A percentile compares a stretch with the other conserved stretches of the same genome.
phyloP scores from a whole-genome alignment of 352 stramenopile species.

The Phytophthora macrochlamydospora region DNA sequence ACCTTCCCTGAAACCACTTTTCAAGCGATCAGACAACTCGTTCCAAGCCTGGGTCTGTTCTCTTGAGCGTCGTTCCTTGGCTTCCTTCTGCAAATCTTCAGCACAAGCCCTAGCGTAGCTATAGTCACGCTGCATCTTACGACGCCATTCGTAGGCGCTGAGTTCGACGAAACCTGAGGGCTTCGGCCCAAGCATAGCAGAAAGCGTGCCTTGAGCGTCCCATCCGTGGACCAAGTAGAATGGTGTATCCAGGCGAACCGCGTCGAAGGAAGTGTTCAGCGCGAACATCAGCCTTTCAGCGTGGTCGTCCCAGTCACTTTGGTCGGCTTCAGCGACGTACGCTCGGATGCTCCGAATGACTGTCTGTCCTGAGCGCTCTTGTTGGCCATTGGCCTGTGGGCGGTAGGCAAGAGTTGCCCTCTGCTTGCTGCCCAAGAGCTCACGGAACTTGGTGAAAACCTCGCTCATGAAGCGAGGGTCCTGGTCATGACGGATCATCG shows the following conservation, averaged over 20 bases:
- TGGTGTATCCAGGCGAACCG: conserved; percentile 5
- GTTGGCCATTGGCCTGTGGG: conserved; percentile 9
- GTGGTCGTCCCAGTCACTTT: conserved; percentile 16
- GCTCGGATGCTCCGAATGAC: conserved; percentile 6
- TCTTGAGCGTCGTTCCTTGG: background rate
- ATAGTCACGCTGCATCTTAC: conserved; percentile 12
- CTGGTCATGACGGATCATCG: background rate
- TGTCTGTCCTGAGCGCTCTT: conserved; percentile 4
- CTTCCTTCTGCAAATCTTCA: conserved; percentile 11
- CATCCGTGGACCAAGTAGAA: conserved; percentile 14
- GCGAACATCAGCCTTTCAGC: background rate
- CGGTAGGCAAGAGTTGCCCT: conserved; percentile 11
- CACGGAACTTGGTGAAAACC: background rate
- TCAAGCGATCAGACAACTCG: conserved; percentile 9
- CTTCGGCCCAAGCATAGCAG: conserved; percentile 10
- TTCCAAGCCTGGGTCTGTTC: conserved; percentile 7
- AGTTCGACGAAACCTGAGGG: background rate
- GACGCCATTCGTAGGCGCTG: conserved; percentile 5
- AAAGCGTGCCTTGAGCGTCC: background rate
- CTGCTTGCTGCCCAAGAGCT: conserved; percentile 4
- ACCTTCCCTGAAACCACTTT: background rate
- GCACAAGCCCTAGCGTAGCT: conserved; percentile 6
- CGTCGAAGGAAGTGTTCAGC: conserved; percentile 12
- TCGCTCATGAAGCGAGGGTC: background rate
- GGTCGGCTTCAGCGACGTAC: conserved; percentile 6